A percentile compares a stretch with the other conserved stretches of the same genome.
phyloP scores from a whole-genome alignment of 225 moss, liverwort and hornwort genomes.

The Ulota crispa region DNA sequence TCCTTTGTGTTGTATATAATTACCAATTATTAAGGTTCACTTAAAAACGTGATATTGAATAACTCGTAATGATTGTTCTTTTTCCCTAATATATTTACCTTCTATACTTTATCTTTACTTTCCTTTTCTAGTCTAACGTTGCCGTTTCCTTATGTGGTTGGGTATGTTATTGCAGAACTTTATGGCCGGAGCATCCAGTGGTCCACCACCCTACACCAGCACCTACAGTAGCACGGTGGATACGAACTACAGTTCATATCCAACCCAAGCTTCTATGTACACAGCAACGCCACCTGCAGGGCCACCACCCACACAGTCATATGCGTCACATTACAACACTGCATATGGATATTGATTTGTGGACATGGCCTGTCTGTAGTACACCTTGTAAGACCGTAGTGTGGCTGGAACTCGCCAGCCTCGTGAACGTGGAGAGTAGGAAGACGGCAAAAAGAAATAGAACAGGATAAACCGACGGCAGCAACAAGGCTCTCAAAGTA shows the following conservation, averaged over 20 bases:
- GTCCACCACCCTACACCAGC: conserved; percentile 57
- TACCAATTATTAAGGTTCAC: conserved; percentile 3
- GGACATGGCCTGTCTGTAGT: conserved; percentile 15
- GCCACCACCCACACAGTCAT: conserved; percentile 78
- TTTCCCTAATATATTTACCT: conserved; percentile 10
- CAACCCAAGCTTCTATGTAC: conserved; percentile 85
- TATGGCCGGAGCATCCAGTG: conserved; percentile 90
- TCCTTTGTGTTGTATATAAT: conserved; percentile 28
- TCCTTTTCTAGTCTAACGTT: neutral
- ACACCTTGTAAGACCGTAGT: conserved; percentile 21
- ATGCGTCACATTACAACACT: conserved; percentile 73
- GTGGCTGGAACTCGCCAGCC: conserved; percentile 29
- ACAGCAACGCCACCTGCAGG: conserved; percentile 75
- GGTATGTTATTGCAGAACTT: conserved; percentile 71
- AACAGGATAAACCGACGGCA: conserved; percentile 20
- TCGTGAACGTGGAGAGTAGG: conserved; percentile 29
- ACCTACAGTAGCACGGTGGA: conserved; percentile 84
- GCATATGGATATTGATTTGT: conserved; percentile 53
- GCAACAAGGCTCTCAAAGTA: conserved; percentile 10
- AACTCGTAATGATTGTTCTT: neutral
- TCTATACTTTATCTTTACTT: neutral
- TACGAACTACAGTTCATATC: conserved; percentile 77
- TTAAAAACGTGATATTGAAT: neutral
- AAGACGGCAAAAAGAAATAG: conserved; percentile 26
- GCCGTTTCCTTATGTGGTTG: neutral